Conservation (phyloP, 306 rosid genomes). For the Lathyrus aphaca region DNA sequence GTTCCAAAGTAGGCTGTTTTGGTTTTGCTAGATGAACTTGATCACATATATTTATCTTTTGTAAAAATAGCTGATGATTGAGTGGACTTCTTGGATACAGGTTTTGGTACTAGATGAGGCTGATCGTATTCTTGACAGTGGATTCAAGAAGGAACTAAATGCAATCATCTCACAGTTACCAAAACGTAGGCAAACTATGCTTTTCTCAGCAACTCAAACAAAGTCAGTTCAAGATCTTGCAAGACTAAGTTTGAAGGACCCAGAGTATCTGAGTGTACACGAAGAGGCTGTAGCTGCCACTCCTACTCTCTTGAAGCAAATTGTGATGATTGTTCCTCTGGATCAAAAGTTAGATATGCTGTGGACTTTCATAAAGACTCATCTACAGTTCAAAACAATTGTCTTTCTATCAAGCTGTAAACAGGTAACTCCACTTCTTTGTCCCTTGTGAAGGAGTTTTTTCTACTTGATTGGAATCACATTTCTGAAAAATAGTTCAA, state of each 20-base stretch:
- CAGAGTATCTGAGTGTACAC: slow-evolving; percentile 92
- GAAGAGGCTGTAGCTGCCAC: slow-evolving; percentile 85
- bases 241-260: slow-evolving; percentile 93
- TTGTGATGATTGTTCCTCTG: slow-evolving; percentile 74
- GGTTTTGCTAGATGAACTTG: background rate
- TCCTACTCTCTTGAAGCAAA: slow-evolving; percentile 75
- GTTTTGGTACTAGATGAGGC: slow-evolving; percentile 96
- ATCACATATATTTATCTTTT: background rate
- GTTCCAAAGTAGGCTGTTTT: slow-evolving; percentile 1
- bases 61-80: slow-evolving; percentile 41
- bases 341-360: slow-evolving; percentile 82
- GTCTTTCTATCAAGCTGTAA: slow-evolving; percentile 91
- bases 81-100: slow-evolving; percentile 58
- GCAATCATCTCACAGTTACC: slow-evolving; percentile 91
- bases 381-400: slow-evolving; percentile 73
- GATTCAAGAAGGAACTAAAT: slow-evolving; percentile 74
- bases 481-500: slow-evolving; percentile 2
- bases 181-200: slow-evolving; percentile 82
- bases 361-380: slow-evolving; percentile 92
- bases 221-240: slow-evolving; percentile 89
- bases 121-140: slow-evolving; percentile 83
- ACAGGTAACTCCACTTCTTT: slow-evolving; percentile 59
- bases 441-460: slow-evolving; percentile 8
- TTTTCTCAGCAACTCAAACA: slow-evolving; percentile 94
- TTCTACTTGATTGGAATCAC: slow-evolving; percentile 15